Evolutionary conservation across 2,329 filamentous ascomycete genomes (phyloP), one percentile per base, ranked within the genome.

Genomic region (Fusarium acutatum): DNA sequence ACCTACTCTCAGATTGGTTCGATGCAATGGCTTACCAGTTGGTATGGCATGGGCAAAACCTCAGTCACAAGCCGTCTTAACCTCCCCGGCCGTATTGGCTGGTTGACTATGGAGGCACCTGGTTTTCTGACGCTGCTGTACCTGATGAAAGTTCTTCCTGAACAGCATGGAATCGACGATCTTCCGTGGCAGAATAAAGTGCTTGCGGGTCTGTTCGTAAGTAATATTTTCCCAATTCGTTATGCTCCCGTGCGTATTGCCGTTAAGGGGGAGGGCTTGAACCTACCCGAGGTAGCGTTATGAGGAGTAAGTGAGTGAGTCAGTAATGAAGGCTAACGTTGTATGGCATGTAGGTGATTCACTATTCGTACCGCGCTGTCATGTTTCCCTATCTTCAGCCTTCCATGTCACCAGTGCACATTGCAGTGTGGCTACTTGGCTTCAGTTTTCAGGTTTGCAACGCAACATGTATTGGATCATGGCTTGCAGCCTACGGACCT

Each of bases 41-140:
- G 90, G 88, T 96, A 98, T 81, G 94, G 94, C 57, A 94, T 96
- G 86, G 96, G 96, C 81, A 98, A 98, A 84, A 97, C 95, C 6
- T 97, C 94, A 7, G 88, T 91, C 24, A 79, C 87, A 7, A 95
- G 92, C 77, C 84, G 84, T 18, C 86, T 96, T 80, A 99, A 99
- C 83, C 82, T 98, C n/a, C 94, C 95, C 4, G 96, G 96, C 69
- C 94, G 93, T 77, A 85, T 94, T 72, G 95, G 90, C 65, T 99
- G 96, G 96, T 88, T 93, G 63, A 89, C 91, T 6, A 98, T 98
- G 94, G 96, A 99, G 82, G 85, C 89, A 20, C 91, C 93, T 1
- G 94, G 94, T 22, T 92, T 95, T 79, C 78, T 94, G 38, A 93
- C 91, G 18, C 84, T 98, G 66, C 82, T 96, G 62, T 98, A 97